Conservation (phyloP, 2,329 filamentous ascomycete genomes). For the Fusarium graminum region DNA sequence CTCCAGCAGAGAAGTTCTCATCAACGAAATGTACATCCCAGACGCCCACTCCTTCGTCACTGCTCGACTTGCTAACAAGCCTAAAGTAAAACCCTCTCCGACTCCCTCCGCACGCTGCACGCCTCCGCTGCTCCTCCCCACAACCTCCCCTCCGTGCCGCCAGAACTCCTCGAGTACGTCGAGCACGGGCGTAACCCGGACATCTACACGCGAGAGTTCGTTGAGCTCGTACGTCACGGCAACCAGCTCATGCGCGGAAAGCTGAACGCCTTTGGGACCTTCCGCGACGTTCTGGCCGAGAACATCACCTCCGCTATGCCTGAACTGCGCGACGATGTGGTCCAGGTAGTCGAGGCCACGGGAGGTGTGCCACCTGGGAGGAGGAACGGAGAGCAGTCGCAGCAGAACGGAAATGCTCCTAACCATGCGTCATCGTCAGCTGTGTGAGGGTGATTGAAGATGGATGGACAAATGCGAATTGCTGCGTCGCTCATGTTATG, state of each 20-base stretch:
- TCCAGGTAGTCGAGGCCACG: slow-evolving; percentile 63
- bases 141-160: slow-evolving; percentile 67
- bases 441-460: slow-evolving; percentile 9
- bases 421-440: slow-evolving; percentile 20
- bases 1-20: slow-evolving; percentile 68
- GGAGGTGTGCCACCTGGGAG: slow-evolving; percentile 49
- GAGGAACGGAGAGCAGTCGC: slow-evolving; percentile 23
- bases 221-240: slow-evolving; percentile 73
- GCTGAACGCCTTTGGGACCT: slow-evolving; percentile 69
- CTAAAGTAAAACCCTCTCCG: slow-evolving; percentile 57
- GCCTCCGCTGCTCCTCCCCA: slow-evolving; percentile 57
- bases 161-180: slow-evolving; percentile 76
- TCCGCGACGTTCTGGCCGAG: slow-evolving; percentile 72
- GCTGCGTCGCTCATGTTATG: slow-evolving; percentile 21
- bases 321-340: slow-evolving; percentile 68
- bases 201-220: slow-evolving; percentile 80
- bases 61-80: slow-evolving; percentile 19
- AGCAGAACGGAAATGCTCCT: slow-evolving; percentile 30
- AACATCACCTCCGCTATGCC: slow-evolving; percentile 71
- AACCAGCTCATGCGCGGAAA: slow-evolving; percentile 78
- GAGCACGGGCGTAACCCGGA: slow-evolving; percentile 79
- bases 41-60: background rate
- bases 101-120: slow-evolving; percentile 57
- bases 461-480: slow-evolving; percentile 2
- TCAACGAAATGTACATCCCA: slow-evolving; percentile 61